Percentiles rank a stretch among this genome's conserved stretches.
Conservation (phyloP, 306 rosid species). For the Medicago lupulina region DNA sequence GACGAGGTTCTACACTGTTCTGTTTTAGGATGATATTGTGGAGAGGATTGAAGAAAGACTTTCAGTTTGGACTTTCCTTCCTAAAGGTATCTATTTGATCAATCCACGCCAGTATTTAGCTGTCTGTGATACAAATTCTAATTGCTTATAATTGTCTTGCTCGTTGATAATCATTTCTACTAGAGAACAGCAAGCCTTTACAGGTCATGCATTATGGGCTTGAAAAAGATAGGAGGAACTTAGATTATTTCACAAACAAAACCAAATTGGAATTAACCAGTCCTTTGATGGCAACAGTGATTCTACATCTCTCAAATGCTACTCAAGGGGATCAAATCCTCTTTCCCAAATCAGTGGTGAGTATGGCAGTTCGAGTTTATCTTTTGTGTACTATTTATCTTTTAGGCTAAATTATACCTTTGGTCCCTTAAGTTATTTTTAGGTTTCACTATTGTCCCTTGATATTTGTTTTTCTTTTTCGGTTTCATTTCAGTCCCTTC, state of each 20-base stretch:
- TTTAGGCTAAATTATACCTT: too few species aligned
- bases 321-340: slow-evolving; percentile 75
- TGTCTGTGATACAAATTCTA: slow-evolving; percentile 9
- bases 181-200: slow-evolving; percentile 70
- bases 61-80: slow-evolving; percentile 87
- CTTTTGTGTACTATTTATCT: not conserved
- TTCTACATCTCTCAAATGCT: slow-evolving; percentile 77
- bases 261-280: slow-evolving; percentile 51
- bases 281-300: slow-evolving; percentile 74
- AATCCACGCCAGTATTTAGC: slow-evolving; percentile 4
- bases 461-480: too few species aligned
- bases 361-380: slow-evolving; percentile 9
- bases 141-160: slow-evolving; percentile 16
- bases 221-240: slow-evolving; percentile 49
- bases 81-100: slow-evolving; percentile 66
- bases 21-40: slow-evolving; percentile 67
- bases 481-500: too few species aligned
- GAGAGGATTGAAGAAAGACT: slow-evolving; percentile 78
- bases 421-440: too few species aligned
- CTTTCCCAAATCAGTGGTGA: slow-evolving; percentile 70
- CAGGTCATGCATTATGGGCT: slow-evolving; percentile 54
- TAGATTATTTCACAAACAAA: slow-evolving; percentile 50
- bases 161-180: slow-evolving; percentile 33
- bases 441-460: too few species aligned
- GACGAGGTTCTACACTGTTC: slow-evolving; percentile 28